Evolutionary conservation across 2,329 filamentous ascomycete genomes (phyloP).

Genomic region (Exophiala spinifera): DNA sequence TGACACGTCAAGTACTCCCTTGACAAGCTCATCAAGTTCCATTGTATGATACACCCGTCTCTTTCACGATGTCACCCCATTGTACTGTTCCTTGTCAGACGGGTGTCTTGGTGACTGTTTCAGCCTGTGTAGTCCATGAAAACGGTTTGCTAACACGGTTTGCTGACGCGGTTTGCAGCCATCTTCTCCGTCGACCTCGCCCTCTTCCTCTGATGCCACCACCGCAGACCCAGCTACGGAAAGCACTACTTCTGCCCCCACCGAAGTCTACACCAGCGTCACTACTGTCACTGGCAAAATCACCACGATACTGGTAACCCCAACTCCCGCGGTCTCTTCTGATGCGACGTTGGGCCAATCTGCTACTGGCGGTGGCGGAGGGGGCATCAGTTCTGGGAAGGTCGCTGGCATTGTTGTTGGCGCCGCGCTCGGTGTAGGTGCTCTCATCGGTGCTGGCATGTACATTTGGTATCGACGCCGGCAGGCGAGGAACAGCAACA

Average conservation of each 20-base stretch:
- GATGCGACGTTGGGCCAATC: constrained; percentile 27
- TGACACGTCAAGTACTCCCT: constrained; percentile 13
- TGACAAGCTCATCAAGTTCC: constrained; percentile 16
- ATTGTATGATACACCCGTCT: constrained; percentile 23
- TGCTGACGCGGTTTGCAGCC: neutral
- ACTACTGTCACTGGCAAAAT: constrained; percentile 34
- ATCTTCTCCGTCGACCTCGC: neutral
- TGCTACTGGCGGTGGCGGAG: constrained; percentile 18
- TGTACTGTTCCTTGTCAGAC: too few relatives aligned
- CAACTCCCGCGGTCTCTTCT: constrained; percentile 20
- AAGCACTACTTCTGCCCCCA: constrained; percentile 17
- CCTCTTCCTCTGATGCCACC: neutral
- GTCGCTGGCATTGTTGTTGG: constrained; percentile 47
- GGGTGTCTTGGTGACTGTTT: neutral
- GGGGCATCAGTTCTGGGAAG: constrained; percentile 39
- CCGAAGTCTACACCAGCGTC: constrained; percentile 27
- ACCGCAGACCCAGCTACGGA: neutral
- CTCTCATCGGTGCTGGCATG: constrained; percentile 38
- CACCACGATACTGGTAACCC: constrained; percentile 30
- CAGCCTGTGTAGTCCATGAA: neutral
- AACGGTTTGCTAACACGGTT: constrained; percentile 1
- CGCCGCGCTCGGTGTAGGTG: constrained; percentile 38
- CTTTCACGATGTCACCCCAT: constrained; percentile 3
- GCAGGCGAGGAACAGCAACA: constrained; percentile 26
- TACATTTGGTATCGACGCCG: constrained; percentile 40